Conservation (phyloP, 371 early-diverging fungal species). For the Blakeslea trispora region DNA sequence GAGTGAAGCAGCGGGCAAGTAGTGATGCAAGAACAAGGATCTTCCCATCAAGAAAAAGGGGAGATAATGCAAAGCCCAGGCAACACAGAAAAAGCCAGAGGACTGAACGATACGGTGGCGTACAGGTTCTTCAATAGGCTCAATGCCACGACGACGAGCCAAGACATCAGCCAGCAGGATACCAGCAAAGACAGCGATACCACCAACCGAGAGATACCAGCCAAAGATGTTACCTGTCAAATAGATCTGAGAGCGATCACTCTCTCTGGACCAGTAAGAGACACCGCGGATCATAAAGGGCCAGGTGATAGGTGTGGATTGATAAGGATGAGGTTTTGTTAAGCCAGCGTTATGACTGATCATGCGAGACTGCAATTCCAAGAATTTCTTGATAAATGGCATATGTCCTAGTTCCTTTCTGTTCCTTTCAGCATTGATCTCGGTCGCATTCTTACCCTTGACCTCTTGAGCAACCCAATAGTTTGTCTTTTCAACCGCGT, state of each 20-base stretch:
- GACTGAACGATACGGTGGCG: slow-evolving; percentile 64
- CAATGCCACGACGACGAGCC: slow-evolving; percentile 70
- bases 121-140: slow-evolving; percentile 63
- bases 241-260: slow-evolving; percentile 85
- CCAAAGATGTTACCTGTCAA: slow-evolving; percentile 95
- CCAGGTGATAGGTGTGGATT: slow-evolving; percentile 85
- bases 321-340: slow-evolving; percentile 92
- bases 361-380: slow-evolving; percentile 91
- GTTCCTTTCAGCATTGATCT: slow-evolving; percentile 35
- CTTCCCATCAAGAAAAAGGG: slow-evolving; percentile 98
- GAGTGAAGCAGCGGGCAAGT: slow-evolving; percentile 87
- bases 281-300: slow-evolving; percentile 90
- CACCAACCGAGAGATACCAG: slow-evolving; percentile 80
- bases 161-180: slow-evolving; percentile 64
- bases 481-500: slow-evolving; percentile 68
- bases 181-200: slow-evolving; percentile 60
- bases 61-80: slow-evolving; percentile 90
- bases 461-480: slow-evolving; percentile 79
- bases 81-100: slow-evolving; percentile 81
- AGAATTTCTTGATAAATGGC: slow-evolving; percentile 81
- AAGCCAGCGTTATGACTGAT: slow-evolving; percentile 89
- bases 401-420: slow-evolving; percentile 48
- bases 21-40: slow-evolving; percentile 96
- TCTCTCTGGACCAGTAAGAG: slow-evolving; percentile 88
- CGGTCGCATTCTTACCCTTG: slow-evolving; percentile 60